Percentiles rank a stretch among this genome's conserved stretches.
Evolutionary conservation across 257 asterid species (phyloP).

Genomic region (Osmanthus fragrans): DNA sequence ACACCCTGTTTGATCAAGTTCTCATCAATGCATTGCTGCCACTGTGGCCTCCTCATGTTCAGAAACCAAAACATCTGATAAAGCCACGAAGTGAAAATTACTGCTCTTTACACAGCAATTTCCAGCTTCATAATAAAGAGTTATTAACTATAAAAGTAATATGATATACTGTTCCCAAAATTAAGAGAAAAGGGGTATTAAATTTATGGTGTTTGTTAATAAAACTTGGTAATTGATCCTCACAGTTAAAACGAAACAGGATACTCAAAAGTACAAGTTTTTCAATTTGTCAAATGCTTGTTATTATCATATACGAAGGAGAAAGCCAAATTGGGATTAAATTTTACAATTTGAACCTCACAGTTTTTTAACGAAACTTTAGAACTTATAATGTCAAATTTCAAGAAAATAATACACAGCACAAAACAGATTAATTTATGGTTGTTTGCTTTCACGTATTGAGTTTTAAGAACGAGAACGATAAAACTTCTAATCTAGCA

Average conservation of each 20-base stretch:
- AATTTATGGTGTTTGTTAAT: neutral
- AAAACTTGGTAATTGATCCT: neutral
- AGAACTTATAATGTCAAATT: neutral
- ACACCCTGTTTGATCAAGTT: conserved; percentile 72
- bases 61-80: conserved; percentile 73
- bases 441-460: too few species aligned
- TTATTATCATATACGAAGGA: neutral
- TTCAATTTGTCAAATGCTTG: neutral
- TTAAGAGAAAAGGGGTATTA: neutral
- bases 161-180: neutral
- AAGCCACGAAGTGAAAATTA: conserved; percentile 26
- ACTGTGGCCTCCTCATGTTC: conserved; percentile 82
- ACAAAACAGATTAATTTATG: neutral
- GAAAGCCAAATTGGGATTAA: neutral
- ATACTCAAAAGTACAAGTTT: neutral
- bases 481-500: too few species aligned
- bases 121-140: neutral
- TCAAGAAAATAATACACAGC: neutral
- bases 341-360: neutral
- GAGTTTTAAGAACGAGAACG: too few species aligned
- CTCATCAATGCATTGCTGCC: conserved; percentile 81
- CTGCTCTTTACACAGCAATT: neutral
- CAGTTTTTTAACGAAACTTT: neutral
- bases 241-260: neutral
- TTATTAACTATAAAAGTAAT: neutral